Base-by-base conservation (phyloP, 2,329 filamentous ascomycete species). In the Sporothrix phasma region DNA sequence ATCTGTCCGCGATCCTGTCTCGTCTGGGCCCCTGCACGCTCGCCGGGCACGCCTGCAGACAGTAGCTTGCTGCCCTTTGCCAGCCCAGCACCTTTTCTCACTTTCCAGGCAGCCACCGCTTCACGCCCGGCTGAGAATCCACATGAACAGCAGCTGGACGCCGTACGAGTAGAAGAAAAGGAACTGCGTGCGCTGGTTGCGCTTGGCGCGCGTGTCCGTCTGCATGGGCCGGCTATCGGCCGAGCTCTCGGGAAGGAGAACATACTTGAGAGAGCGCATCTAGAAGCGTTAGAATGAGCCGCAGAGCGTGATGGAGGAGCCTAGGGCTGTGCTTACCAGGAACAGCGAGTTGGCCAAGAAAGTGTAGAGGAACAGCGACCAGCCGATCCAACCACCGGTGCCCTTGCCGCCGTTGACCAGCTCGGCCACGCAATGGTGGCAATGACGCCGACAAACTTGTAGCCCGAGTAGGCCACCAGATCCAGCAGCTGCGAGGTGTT, bases 381-480 rank as follows among this genome's bases (percentile, higher is more conserved):
- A 97, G 70, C 91, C 90, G 61, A 92, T 80, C 90, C 89, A 95
- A 63, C 91, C 89, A 59, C 92, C 88, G 2, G 91, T 94, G 24
- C 93, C 89, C 71, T 87, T 85, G 51, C 92, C 88, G 13, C 86
- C 85, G 64, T 88, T 95, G 68, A 90, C 76, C 17, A 91, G 81
- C 75, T 95, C 90, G 17, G 90, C 87, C 19, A 93, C 78, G 89
- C 82, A 67, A 97, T 85, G 0, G 92, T 97, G 59, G 90, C 83
- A 66, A 99, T 99, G 69, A 97, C 92, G 37, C 93, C 94, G 31
- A 99, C 93, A 72, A 99, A 99, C 76, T 99, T 99, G 79, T 99
- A 99, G 22, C 95, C 95, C 2, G 89, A 93, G 77, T 99, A 99
- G 5, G 95, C 95, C 62, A 99, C 88, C 60, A 99, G 78, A 71